Evolutionary conservation across 345 rosid species (phyloP).

Genomic region (Raphanus sativus): DNA sequence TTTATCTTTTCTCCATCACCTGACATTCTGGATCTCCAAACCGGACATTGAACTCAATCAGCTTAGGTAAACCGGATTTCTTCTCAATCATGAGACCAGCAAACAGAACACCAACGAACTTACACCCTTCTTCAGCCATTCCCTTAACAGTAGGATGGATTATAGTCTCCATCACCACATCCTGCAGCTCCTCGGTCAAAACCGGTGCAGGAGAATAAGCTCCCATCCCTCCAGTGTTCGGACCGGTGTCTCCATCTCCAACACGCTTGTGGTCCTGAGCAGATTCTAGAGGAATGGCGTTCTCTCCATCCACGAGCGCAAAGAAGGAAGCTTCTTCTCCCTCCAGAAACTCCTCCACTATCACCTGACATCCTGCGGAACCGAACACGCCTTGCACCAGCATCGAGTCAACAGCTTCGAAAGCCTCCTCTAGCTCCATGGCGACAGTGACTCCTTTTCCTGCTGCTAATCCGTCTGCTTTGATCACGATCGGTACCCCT

Average conservation of each 20-base stretch:
- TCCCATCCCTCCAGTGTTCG: constrained; percentile 97
- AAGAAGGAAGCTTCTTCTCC: constrained; percentile 98
- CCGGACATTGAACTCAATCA: constrained; percentile 96
- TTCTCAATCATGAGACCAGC: constrained; percentile 96
- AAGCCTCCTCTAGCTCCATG: constrained; percentile 74
- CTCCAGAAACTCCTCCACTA: constrained; percentile 81
- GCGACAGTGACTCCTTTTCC: constrained; percentile 96
- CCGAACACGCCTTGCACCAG: constrained; percentile 78
- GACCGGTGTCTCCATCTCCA: constrained; percentile 95
- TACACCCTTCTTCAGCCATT: constrained; percentile 91
- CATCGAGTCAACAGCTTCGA: constrained; percentile 85
- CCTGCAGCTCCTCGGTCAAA: constrained; percentile 68
- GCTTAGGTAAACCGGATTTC: constrained; percentile 87
- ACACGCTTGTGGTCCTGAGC: constrained; percentile 97
- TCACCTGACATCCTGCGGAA: constrained; percentile 72
- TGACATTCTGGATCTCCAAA: constrained; percentile 99
- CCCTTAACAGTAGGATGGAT: constrained; percentile 89
- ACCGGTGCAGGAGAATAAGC: constrained; percentile 93
- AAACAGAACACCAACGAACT: constrained; percentile 81
- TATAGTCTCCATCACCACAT: constrained; percentile 76
- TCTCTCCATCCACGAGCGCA: constrained; percentile 90
- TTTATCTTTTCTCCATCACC: constrained; percentile 40
- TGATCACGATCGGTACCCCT: constrained; percentile 80
- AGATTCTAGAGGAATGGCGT: constrained; percentile 87
- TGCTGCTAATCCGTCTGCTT: constrained; percentile 97